These are phyloP conservation scores for Trichophyton benhamiae DNA, from an alignment of 2,329 filamentous ascomycete species.

Conservation along the genomic window DNA sequence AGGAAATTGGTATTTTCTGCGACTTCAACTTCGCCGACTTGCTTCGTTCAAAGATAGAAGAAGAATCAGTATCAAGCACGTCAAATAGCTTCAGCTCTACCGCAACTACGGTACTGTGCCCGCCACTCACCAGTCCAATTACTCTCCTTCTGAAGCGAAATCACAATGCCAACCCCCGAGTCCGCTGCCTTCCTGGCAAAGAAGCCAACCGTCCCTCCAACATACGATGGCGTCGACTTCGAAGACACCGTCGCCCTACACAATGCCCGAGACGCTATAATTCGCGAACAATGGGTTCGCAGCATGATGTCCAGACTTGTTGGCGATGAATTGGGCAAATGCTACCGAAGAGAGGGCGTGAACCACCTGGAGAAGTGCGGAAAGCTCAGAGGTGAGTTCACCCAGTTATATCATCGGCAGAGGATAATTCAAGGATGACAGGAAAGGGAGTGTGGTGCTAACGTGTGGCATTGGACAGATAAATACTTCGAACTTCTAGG, in stretches of 20 bases:
- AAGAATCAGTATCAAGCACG: neutral
- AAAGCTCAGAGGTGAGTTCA: slow-evolving; percentile 45
- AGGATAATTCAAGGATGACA: too few relatives aligned
- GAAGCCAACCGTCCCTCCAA: slow-evolving; percentile 53
- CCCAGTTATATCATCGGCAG: neutral
- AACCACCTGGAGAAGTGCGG: slow-evolving; percentile 59
- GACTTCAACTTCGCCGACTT: neutral
- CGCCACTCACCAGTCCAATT: neutral
- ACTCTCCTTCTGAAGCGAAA: neutral
- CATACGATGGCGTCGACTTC: slow-evolving; percentile 56
- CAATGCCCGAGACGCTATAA: slow-evolving; percentile 52
- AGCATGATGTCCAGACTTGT: slow-evolving; percentile 57
- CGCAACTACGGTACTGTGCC: neutral
- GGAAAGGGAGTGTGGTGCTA: neutral
- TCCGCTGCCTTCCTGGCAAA: slow-evolving; percentile 52
- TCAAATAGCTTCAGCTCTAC: neutral
- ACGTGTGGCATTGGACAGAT: slow-evolving; percentile 33
- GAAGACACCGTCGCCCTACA: slow-evolving; percentile 52
- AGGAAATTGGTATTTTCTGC: neutral
- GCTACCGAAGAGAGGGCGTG: slow-evolving; percentile 52
- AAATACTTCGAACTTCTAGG: slow-evolving; percentile 53
- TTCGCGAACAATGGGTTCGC: slow-evolving; percentile 56
- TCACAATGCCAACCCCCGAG: slow-evolving; percentile 51
- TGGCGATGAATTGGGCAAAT: slow-evolving; percentile 55
- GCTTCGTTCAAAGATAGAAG: neutral